Conservation (phyloP, 2,329 filamentous ascomycete species). For the Eurotiales sp. region DNA sequence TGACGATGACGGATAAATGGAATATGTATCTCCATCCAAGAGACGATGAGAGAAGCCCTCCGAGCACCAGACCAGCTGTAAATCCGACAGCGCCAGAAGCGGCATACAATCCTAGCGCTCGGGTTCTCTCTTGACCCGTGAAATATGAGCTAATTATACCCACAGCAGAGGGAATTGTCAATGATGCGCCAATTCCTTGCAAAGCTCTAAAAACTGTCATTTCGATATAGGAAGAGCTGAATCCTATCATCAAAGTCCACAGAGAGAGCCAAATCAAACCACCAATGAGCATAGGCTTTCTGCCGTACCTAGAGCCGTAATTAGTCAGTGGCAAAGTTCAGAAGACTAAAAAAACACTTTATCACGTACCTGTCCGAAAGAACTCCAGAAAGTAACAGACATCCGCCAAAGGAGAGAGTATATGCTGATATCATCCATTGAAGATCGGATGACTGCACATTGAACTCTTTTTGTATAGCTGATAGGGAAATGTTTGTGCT, state of each 20-base stretch:
- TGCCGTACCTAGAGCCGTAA: constrained; percentile 28
- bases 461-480: constrained; percentile 38
- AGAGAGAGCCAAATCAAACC: constrained; percentile 35
- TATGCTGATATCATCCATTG: constrained; percentile 44
- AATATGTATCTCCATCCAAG: constrained; percentile 41
- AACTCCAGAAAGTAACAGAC: constrained; percentile 30
- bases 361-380: constrained; percentile 31
- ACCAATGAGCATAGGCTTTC: constrained; percentile 37
- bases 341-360: background rate
- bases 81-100: constrained; percentile 39
- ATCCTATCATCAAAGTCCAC: constrained; percentile 36
- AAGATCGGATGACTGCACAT: constrained; percentile 31
- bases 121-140: constrained; percentile 34
- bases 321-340: background rate
- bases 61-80: constrained; percentile 39
- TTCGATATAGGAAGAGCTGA: constrained; percentile 41
- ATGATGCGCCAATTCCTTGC: constrained; percentile 45
- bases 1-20: constrained; percentile 33
- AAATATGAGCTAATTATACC: constrained; percentile 45
- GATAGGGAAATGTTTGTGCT: constrained; percentile 40
- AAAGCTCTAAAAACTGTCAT: constrained; percentile 40
- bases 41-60: constrained; percentile 37
- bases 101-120: constrained; percentile 38
- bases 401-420: constrained; percentile 39
- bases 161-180: constrained; percentile 47